Evolutionary conservation across 2,329 filamentous ascomycete genomes (phyloP).

Genomic region (Cercospora sp.): DNA sequence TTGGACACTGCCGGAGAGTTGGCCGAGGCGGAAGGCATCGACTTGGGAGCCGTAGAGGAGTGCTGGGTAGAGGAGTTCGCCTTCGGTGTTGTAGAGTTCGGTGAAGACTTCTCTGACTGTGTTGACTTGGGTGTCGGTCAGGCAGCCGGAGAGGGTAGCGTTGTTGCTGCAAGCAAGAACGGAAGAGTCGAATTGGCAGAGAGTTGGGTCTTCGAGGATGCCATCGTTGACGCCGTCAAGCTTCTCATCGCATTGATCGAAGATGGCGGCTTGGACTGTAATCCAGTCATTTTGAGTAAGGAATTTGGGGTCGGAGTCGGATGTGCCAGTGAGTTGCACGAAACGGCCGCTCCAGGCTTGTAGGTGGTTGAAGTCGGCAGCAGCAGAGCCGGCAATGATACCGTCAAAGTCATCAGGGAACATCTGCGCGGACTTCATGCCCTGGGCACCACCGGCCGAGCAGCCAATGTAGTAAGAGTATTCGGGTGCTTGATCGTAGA

Average conservation of each 20-base stretch:
- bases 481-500: slow-evolving; percentile 42
- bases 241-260: slow-evolving; percentile 53
- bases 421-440: slow-evolving; percentile 47
- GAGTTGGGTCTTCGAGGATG: slow-evolving; percentile 49
- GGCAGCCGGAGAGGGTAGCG: slow-evolving; percentile 42
- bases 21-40: slow-evolving; percentile 39
- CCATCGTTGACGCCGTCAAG: slow-evolving; percentile 53
- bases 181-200: slow-evolving; percentile 45
- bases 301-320: slow-evolving; percentile 44
- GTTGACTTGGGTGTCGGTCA: slow-evolving; percentile 47
- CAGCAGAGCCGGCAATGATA: slow-evolving; percentile 49
- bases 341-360: slow-evolving; percentile 48
- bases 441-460: slow-evolving; percentile 52
- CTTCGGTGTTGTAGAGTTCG: slow-evolving; percentile 46
- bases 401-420: slow-evolving; percentile 53
- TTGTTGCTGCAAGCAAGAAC: slow-evolving; percentile 41
- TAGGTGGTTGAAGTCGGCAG: slow-evolving; percentile 47
- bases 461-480: slow-evolving; percentile 53
- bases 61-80: slow-evolving; percentile 52
- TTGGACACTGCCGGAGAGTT: slow-evolving; percentile 47
- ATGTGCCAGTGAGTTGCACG: slow-evolving; percentile 44
- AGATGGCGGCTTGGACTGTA: slow-evolving; percentile 45
- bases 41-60: slow-evolving; percentile 53
- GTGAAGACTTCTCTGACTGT: slow-evolving; percentile 48
- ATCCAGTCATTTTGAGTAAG: slow-evolving; percentile 44